Conservation (phyloP, 2,329 filamentous ascomycete species). For the Tolypocladium ovalisporum region DNA sequence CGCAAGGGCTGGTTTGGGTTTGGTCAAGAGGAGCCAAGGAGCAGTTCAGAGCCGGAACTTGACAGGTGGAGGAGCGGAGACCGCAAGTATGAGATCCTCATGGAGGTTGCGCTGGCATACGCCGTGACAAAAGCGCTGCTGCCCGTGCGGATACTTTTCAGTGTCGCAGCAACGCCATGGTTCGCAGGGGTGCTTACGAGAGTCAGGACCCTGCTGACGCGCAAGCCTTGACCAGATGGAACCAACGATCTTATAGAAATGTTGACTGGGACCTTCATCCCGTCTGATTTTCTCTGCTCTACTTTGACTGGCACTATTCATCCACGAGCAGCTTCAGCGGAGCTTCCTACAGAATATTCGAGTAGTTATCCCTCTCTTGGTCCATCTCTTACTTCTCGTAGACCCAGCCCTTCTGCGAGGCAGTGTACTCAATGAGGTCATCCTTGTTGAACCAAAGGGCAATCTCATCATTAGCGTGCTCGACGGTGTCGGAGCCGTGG, state of each 20-base stretch:
- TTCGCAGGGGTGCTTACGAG: slow-evolving; percentile 61
- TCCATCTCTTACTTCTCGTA: slow-evolving; percentile 52
- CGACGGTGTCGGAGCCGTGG: slow-evolving; percentile 97
- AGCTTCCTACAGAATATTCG: neutral
- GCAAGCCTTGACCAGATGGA: slow-evolving; percentile 11
- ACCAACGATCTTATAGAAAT: neutral
- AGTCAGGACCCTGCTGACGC: slow-evolving; percentile 17
- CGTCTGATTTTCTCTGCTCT: neutral
- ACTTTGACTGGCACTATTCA: neutral
- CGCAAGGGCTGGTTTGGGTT: slow-evolving; percentile 74
- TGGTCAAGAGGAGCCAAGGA: slow-evolving; percentile 18
- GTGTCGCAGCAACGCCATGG: slow-evolving; percentile 86
- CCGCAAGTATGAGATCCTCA: slow-evolving; percentile 42
- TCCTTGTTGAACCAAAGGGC: slow-evolving; percentile 92
- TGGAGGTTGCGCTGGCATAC: slow-evolving; percentile 78
- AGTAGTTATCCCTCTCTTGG: no score
- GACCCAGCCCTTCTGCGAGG: slow-evolving; percentile 76
- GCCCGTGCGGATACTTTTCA: slow-evolving; percentile 63
- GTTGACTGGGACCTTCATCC: neutral
- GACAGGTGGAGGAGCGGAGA: slow-evolving; percentile 28
- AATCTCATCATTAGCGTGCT: slow-evolving; percentile 99
- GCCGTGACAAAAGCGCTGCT: slow-evolving; percentile 79
- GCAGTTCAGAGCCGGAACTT: slow-evolving; percentile 7
- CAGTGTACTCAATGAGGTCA: slow-evolving; percentile 76
- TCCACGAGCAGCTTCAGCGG: neutral